Evolutionary conservation across 164 flowering plant genomes (phyloP).

Genomic region (Litsea cubeba): DNA sequence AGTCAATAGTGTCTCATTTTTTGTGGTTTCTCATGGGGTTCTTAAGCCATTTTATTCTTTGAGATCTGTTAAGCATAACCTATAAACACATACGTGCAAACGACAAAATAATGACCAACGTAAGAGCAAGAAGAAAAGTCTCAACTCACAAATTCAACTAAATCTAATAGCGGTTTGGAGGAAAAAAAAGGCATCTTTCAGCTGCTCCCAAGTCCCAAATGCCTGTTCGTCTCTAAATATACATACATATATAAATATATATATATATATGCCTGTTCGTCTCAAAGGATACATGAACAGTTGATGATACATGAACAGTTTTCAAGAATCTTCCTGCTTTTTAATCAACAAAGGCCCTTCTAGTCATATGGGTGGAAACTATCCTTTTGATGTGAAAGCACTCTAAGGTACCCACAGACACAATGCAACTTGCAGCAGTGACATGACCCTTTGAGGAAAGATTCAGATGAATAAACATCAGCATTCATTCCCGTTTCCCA

Average conservation of each 20-base stretch:
- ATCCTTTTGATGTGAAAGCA: conserved; percentile 8
- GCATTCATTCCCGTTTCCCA: background rate
- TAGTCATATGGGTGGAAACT: background rate
- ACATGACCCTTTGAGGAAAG: conserved; percentile 1
- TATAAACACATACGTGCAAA: too few relatives aligned
- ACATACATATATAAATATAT: too few relatives aligned
- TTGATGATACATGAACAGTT: background rate
- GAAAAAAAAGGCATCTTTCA: too few relatives aligned
- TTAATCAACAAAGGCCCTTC: background rate
- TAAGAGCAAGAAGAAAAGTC: too few relatives aligned
- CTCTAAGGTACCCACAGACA: background rate
- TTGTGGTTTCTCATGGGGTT: too few relatives aligned
- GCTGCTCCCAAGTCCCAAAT: too few relatives aligned
- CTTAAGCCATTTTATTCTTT: too few relatives aligned
- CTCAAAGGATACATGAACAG: background rate
- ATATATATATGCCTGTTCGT: background rate
- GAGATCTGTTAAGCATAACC: too few relatives aligned
- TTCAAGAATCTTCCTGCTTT: background rate
- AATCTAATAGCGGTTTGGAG: too few relatives aligned
- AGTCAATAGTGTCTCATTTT: too few relatives aligned
- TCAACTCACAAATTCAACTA: too few relatives aligned
- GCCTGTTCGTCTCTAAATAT: background rate
- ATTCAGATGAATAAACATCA: background rate
- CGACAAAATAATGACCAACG: too few relatives aligned
- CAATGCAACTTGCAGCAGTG: conserved; percentile 6